A percentile compares a stretch with the other conserved stretches of the same genome.
Conservation (phyloP, 108 stramenopile species). For the Skeletonema grethae region DNA sequence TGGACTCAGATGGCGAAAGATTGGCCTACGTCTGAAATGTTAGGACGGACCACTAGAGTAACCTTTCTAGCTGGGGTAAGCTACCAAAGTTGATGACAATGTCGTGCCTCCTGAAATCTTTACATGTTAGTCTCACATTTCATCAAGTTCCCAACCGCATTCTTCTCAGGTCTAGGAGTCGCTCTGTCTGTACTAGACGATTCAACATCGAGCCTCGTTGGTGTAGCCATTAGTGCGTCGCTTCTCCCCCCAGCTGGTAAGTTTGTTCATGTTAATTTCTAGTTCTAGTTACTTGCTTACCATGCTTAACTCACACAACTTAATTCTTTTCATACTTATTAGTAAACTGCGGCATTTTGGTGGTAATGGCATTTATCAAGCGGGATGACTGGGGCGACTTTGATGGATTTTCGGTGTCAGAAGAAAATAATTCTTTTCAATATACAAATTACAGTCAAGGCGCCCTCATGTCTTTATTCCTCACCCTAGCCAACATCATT, state of each 20-base stretch:
- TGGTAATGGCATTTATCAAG: not conserved
- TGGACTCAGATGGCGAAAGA: slow-evolving; percentile 5
- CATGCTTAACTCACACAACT: not conserved
- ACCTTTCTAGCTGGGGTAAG: slow-evolving; percentile 38
- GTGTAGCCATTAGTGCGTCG: slow-evolving; percentile 80
- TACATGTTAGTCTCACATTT: slow-evolving; percentile 22
- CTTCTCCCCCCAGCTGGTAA: slow-evolving; percentile 84
- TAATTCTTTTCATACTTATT: not conserved
- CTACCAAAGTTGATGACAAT: slow-evolving; percentile 77
- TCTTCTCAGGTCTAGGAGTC: slow-evolving; percentile 89
- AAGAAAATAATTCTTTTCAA: not conserved
- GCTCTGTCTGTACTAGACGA: slow-evolving; percentile 76
- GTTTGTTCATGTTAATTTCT: not conserved
- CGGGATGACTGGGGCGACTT: not conserved
- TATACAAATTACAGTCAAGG: not conserved
- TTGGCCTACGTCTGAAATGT: slow-evolving; percentile 6
- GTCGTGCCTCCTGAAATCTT: slow-evolving; percentile 47
- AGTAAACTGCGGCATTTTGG: slow-evolving; percentile 33
- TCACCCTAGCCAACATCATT: slow-evolving; percentile 25
- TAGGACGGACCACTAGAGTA: not conserved
- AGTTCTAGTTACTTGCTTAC: no score
- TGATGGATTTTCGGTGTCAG: not conserved
- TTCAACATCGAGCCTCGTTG: slow-evolving; percentile 79
- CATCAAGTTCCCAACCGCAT: slow-evolving; percentile 75
- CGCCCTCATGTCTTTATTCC: slow-evolving; percentile 13